phyloP scores from a whole-genome alignment of 2,329 filamentous ascomycete species.

The Magnaporthiopsis incrustans region DNA sequence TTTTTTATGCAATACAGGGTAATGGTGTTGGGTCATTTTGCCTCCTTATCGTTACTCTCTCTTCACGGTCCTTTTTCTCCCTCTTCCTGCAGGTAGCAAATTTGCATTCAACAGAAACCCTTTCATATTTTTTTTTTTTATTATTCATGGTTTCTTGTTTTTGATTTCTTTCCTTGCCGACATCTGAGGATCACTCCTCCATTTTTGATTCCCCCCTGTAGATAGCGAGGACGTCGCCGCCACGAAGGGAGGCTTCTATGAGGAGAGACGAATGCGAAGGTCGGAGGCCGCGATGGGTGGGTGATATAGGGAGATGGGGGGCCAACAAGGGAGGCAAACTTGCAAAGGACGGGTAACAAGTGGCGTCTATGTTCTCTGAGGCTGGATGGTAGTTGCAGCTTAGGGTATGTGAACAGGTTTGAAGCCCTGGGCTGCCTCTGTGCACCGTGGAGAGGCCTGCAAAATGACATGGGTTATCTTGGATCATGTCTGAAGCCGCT shows the following conservation, averaged over 20 bases:
- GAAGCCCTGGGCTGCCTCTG: background rate
- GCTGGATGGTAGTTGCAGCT: background rate
- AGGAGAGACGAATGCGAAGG: background rate
- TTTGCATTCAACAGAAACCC: background rate
- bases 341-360: background rate
- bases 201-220: background rate
- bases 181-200: background rate
- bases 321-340: background rate
- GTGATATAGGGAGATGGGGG: background rate
- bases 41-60: background rate
- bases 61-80: background rate
- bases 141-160: too few relatives aligned
- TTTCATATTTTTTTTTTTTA: background rate
- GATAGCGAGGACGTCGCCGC: background rate
- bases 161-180: background rate
- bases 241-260: background rate
- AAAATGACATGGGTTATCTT: background rate
- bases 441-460: background rate
- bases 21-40: conserved; percentile 2
- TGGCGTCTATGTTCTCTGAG: background rate
- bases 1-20: conserved; percentile 2
- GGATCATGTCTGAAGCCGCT: background rate
- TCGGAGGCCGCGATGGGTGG: background rate
- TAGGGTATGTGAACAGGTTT: background rate
- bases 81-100: background rate